Percentiles rank a stretch among this genome's conserved stretches.
Conservation (phyloP, 2,329 filamentous ascomycete genomes). For the Drechslerella dactyloides region DNA sequence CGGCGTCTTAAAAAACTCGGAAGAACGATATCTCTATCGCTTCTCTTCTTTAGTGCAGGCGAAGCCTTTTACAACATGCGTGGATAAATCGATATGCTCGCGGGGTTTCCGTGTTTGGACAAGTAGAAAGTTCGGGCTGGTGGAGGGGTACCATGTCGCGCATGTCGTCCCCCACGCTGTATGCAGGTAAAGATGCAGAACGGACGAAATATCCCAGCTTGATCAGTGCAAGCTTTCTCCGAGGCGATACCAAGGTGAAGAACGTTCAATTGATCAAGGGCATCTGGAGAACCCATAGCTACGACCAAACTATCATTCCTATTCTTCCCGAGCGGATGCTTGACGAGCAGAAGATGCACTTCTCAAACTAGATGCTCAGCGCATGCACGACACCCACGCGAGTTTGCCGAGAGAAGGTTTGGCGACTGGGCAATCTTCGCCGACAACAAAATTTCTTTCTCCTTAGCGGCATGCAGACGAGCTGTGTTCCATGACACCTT, state of each 20-base stretch:
- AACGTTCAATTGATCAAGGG: too few species aligned
- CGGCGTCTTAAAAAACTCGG: slow-evolving; percentile 41
- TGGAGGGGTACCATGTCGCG: slow-evolving; percentile 34
- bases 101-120: slow-evolving; percentile 50
- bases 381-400: too few species aligned
- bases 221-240: slow-evolving; percentile 13
- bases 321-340: too few species aligned
- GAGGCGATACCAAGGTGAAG: too few species aligned
- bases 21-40: slow-evolving; percentile 30
- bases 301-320: too few species aligned
- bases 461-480: neutral
- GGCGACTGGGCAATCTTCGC: slow-evolving; percentile 31
- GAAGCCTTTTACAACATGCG: slow-evolving; percentile 5
- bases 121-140: slow-evolving; percentile 38
- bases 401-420: slow-evolving; percentile 1
- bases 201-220: slow-evolving; percentile 6
- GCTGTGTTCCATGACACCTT: slow-evolving; percentile 33
- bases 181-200: too few species aligned
- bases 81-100: slow-evolving; percentile 23
- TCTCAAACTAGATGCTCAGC: too few species aligned
- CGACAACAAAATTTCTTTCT: slow-evolving; percentile 39
- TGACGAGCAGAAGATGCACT: too few species aligned
- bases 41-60: slow-evolving; percentile 19
- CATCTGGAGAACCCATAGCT: too few species aligned
- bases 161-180: slow-evolving; percentile 14